A percentile compares a stretch with the other conserved stretches of the same genome.
Conservation (phyloP, 164 flowering plant species). For the Paratinospora sagittata region DNA sequence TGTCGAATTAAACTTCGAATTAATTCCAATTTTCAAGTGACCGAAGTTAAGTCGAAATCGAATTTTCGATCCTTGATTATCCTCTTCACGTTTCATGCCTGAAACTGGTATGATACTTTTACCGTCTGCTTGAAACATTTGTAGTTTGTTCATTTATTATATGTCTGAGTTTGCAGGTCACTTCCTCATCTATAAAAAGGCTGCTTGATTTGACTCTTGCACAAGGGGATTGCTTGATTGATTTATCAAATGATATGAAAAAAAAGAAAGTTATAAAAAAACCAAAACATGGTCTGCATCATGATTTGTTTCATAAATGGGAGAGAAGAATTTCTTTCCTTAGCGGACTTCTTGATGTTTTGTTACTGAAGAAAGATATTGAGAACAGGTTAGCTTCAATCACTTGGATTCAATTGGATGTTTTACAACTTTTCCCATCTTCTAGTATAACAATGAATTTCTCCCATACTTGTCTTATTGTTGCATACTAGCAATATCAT, state of each 20-base stretch:
- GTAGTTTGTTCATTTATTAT: not conserved
- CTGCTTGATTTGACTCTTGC: conserved; percentile 38
- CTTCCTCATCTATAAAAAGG: conserved; percentile 31
- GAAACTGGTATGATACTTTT: too few relatives aligned
- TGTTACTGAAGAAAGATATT: conserved; percentile 74
- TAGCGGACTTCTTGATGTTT: conserved; percentile 73
- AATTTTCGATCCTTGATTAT: too few relatives aligned
- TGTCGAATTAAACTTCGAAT: too few relatives aligned
- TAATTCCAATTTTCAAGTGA: too few relatives aligned
- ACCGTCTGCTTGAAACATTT: too few relatives aligned
- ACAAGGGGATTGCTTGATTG: conserved; percentile 14
- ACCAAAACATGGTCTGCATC: conserved; percentile 11
- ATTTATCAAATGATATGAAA: conserved; percentile 32
- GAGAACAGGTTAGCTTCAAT: conserved; percentile 43
- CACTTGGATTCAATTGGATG: not conserved
- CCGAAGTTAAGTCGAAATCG: too few relatives aligned
- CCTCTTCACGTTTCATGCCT: too few relatives aligned
- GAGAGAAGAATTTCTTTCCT: conserved; percentile 36
- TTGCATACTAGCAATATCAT: not conserved
- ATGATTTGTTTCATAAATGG: conserved; percentile 23
- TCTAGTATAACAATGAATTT: not conserved
- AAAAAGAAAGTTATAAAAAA: conserved; percentile 33
- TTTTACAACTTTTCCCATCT: not conserved
- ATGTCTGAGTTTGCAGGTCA: conserved; percentile 41
- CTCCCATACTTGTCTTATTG: not conserved